Base-by-base conservation (phyloP, 352 stramenopile species). In the Phytophthora cactorum region DNA sequence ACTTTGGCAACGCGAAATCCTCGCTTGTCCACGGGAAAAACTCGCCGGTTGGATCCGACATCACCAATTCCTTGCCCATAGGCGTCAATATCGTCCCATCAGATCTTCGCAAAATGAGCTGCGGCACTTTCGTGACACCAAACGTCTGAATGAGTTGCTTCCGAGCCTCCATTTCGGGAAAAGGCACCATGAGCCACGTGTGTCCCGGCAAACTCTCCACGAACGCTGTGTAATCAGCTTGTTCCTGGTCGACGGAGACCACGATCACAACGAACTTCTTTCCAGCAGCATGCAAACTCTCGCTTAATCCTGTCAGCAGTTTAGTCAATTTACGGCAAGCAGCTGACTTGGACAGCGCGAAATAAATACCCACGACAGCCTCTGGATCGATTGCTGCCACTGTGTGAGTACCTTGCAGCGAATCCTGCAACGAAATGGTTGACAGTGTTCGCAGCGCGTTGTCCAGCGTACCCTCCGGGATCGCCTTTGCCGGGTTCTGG, bases 351-450 rank as follows among this genome's bases (percentile, higher is more conserved):
- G 74, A 75, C 38, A 78, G 69, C 2, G 81, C 74, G 60, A 96
- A 95, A 65, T 92, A 93, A 28, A 96, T 85, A 10, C 83, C 85
- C 36, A 95, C 77, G 5, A 95, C 79, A 28, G 86, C 70, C 25
- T 86, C 70, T 4, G 75, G 41, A 27, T 84, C 60, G 32, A 95
- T 77, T 32, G 70, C 53, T 17, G 83, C 68, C 34, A 96, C 67
- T 5, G 61, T 81, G 45, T 91, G 82, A 31, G 56, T 92, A 11
- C 86, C 85, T 59, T 95, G 89, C 11, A 95, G 49, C 17, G 86
- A 88, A 67, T 96, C 89, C 27, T 90, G 66, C 11, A 96, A 55
- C 5, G 81, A 83, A 9, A 93, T 84, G 4, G 77, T 72, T 1
- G 81, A 86, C 14, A 96, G 63, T 6, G 69, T 81, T 52, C 79